These are phyloP conservation scores for Globisporangium viniferum DNA, from an alignment of 352 stramenopile genomes.

Conservation along the genomic window DNA sequence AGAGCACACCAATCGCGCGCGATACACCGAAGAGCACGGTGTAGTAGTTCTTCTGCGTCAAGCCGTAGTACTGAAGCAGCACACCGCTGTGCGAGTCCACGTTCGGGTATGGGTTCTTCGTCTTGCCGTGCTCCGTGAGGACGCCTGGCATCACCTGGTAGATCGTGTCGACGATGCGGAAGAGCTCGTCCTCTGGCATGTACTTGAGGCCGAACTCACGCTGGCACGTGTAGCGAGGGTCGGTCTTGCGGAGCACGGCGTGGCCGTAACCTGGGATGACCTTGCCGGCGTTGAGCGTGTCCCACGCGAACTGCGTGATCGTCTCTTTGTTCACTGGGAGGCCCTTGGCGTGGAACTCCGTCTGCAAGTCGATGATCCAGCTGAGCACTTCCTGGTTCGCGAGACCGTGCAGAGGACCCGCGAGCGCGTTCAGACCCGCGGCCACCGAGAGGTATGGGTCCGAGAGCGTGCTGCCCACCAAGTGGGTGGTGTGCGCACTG, in stretches of 20 bases:
- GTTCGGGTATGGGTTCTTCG: conserved; percentile 99
- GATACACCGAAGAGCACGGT: conserved; percentile 99
- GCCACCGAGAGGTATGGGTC: conserved; percentile 98
- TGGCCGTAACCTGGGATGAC: conserved; percentile 99
- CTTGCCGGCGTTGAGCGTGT: conserved; percentile 98
- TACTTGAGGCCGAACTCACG: conserved; percentile 99
- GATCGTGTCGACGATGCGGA: conserved; percentile 99
- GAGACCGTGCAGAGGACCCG: conserved; percentile 97
- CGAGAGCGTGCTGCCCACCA: conserved; percentile 96
- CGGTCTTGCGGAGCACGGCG: conserved; percentile 98
- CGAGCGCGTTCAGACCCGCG: conserved; percentile 96
- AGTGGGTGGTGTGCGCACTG: conserved; percentile 97
- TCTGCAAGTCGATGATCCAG: conserved; percentile 94
- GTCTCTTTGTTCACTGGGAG: conserved; percentile 97
- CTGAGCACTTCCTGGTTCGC: conserved; percentile 98
- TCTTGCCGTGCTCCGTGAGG: conserved; percentile 99
- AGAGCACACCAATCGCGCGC: conserved; percentile 96
- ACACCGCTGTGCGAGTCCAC: conserved; percentile 98
- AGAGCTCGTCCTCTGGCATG: conserved; percentile 98
- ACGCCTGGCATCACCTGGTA: conserved; percentile 99
- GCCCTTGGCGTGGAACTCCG: conserved; percentile 95
- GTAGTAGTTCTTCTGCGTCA: conserved; percentile 99
- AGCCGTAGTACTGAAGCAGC: conserved; percentile 98
- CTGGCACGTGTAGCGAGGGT: conserved; percentile 99
- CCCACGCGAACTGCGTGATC: conserved; percentile 99